Conservation (phyloP, 352 stramenopile species). For the Globisporangium rhizosaccharum region DNA sequence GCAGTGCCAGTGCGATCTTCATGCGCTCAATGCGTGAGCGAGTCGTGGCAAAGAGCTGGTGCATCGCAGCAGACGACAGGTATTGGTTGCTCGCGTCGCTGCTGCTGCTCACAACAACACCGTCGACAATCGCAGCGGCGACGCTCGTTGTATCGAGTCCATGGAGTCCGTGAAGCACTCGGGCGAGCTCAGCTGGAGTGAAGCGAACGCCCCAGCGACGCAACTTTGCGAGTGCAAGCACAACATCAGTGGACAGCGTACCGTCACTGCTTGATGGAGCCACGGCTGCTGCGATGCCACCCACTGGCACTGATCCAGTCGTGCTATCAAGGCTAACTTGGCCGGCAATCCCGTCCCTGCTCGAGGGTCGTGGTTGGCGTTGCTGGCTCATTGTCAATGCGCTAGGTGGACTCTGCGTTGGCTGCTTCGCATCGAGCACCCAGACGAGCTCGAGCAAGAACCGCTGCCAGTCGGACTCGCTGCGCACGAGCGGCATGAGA, state of each 20-base stretch:
- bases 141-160: background rate
- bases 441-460: conserved; percentile 21
- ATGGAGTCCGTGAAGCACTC: background rate
- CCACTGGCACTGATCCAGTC: too few species aligned
- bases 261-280: too few species aligned
- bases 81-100: background rate
- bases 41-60: background rate
- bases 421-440: conserved; percentile 1
- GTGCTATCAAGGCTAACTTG: too few species aligned
- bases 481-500: conserved; percentile 16
- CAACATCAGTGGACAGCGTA: background rate
- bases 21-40: conserved; percentile 17
- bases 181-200: background rate
- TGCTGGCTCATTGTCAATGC: background rate
- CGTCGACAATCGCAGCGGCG: background rate
- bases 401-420: background rate
- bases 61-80: background rate
- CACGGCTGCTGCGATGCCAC: too few species aligned
- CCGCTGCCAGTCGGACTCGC: conserved; percentile 18
- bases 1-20: conserved; percentile 18
- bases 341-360: too few species aligned
- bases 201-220: background rate
- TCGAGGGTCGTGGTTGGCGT: background rate
- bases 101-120: background rate
- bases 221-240: background rate